phyloP scores from a whole-genome alignment of 2,329 filamentous ascomycete genomes.

The Aspergillus caelatus region DNA sequence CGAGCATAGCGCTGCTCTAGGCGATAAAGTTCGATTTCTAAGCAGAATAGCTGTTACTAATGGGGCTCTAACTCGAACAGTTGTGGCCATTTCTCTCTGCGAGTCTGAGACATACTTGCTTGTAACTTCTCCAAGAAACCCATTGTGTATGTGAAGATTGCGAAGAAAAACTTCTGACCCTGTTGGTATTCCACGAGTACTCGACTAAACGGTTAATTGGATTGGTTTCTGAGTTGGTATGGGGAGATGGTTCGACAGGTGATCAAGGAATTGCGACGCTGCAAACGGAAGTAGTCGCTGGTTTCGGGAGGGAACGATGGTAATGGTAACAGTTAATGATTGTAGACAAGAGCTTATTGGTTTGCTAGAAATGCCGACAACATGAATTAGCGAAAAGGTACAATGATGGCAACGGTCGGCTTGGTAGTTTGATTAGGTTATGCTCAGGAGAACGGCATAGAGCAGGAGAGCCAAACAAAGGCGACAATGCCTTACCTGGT shows the following conservation, averaged over 20 bases:
- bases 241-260: not conserved
- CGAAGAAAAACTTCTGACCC: not conserved
- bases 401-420: not conserved
- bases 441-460: not conserved
- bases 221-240: not conserved
- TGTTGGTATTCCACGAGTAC: not conserved
- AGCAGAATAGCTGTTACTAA: conserved; percentile 14
- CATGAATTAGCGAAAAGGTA: not conserved
- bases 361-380: not conserved
- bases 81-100: not conserved
- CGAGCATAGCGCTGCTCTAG: conserved; percentile 94
- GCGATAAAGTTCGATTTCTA: conserved; percentile 84
- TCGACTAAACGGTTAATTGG: not conserved
- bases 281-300: no score
- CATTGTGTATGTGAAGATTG: conserved; percentile 38
- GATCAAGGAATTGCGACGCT: conserved; percentile 1
- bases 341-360: not conserved
- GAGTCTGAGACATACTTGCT: conserved; percentile 45
- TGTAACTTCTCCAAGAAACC: conserved; percentile 55
- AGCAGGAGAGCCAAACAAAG: not conserved
- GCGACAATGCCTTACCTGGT: not conserved
- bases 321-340: not conserved
- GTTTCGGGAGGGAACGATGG: not conserved
- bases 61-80: conserved; percentile 2
- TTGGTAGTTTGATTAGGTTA: not conserved